These are phyloP conservation scores for Leishmania arabica DNA, from an alignment of 208 protist genomes.

Conservation along the genomic window DNA sequence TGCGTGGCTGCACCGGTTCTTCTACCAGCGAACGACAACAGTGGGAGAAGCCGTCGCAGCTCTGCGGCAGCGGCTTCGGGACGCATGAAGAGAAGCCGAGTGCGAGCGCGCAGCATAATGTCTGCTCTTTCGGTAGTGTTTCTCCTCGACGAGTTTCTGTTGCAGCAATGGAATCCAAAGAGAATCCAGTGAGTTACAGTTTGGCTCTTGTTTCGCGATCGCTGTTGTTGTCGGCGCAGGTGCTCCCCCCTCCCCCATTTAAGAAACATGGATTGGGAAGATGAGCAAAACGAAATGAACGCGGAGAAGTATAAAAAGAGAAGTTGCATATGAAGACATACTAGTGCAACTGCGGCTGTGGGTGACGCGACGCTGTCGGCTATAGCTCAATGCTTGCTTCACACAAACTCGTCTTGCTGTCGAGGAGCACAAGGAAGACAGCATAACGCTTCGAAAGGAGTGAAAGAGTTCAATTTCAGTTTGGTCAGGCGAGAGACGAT, in stretches of 20 bases:
- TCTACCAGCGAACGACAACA: conserved; percentile 14
- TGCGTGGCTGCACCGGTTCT: background rate
- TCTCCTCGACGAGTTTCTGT: background rate
- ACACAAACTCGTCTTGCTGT: background rate
- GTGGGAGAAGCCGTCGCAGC: conserved; percentile 25
- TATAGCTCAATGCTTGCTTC: no score
- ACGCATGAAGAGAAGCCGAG: background rate
- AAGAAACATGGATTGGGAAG: background rate
- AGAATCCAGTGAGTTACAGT: background rate
- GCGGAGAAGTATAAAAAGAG: background rate
- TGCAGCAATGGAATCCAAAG: background rate
- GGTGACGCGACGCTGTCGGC: background rate
- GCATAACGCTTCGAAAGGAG: background rate
- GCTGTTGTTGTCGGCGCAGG: background rate
- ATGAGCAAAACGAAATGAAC: background rate
- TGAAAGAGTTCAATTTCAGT: background rate
- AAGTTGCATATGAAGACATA: background rate
- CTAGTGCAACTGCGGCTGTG: background rate
- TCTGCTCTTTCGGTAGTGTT: background rate
- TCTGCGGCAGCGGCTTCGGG: conserved; percentile 25
- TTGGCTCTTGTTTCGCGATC: background rate
- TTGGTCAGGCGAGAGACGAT: background rate
- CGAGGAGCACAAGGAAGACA: background rate
- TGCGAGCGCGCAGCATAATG: conserved; percentile 21
- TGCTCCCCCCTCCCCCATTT: no score